These are phyloP conservation scores for Platanthera guangdongensis DNA, from an alignment of 106 monocot species.

Conservation along the genomic window DNA sequence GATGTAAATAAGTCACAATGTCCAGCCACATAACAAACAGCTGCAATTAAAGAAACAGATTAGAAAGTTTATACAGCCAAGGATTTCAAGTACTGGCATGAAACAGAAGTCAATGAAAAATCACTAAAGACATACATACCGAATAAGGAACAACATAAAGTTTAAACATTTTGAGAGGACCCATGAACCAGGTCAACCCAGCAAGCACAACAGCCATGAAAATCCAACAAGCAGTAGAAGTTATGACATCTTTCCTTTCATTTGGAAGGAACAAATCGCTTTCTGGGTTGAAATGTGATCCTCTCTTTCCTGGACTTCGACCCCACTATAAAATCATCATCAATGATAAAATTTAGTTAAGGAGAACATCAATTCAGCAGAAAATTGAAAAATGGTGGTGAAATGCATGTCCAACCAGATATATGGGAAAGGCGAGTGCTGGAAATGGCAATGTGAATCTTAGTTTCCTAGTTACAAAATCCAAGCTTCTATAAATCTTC, in stretches of 20 bases:
- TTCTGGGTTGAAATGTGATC: constrained; percentile 61
- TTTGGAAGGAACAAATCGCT: constrained; percentile 57
- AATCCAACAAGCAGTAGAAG: constrained; percentile 60
- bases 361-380: not conserved
- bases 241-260: constrained; percentile 59
- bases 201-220: constrained; percentile 43
- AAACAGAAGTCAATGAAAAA: not conserved
- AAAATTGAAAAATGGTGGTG: not conserved
- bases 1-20: constrained; percentile 88
- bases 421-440: constrained; percentile 70
- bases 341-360: not conserved
- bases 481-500: constrained; percentile 47
- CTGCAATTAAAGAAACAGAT: constrained; percentile 19
- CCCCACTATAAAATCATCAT: constrained; percentile 25
- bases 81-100: not conserved
- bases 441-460: constrained; percentile 64
- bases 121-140: constrained; percentile 26
- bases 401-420: constrained; percentile 42
- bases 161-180: constrained; percentile 50
- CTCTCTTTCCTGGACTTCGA: constrained; percentile 70
- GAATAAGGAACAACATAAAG: constrained; percentile 52
- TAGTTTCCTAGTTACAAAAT: constrained; percentile 26
- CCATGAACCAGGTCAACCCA: constrained; percentile 33
- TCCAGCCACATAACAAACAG: constrained; percentile 83
- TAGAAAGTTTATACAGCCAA: not conserved